phyloP scores from a whole-genome alignment of 441 rosid species.

The Raphanus hybrid region DNA sequence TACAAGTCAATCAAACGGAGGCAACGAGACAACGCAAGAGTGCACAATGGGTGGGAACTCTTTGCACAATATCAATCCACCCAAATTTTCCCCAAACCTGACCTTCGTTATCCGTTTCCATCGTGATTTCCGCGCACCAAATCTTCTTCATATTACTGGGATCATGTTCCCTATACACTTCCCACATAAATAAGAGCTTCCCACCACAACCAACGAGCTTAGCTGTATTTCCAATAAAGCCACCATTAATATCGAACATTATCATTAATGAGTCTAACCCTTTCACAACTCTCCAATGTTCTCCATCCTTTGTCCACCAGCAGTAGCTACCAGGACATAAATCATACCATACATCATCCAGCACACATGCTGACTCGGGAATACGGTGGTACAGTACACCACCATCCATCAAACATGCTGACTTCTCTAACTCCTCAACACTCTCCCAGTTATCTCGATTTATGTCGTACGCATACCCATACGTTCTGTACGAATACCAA shows the following conservation, averaged over 20 bases:
- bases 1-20: background rate
- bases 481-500: conserved; percentile 27
- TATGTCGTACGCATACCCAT: conserved; percentile 53
- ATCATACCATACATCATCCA: background rate
- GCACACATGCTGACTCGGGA: background rate
- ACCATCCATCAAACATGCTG: background rate
- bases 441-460: background rate
- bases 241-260: background rate
- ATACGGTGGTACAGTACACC: background rate
- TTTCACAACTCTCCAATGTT: background rate
- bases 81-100: background rate
- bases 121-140: background rate
- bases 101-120: background rate
- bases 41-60: background rate
- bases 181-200: background rate
- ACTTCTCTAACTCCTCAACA: background rate
- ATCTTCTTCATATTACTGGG: background rate
- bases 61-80: background rate
- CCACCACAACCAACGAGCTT: background rate
- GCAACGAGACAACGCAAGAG: background rate
- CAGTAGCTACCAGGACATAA: background rate
- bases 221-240: background rate
- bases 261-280: background rate
- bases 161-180: background rate
- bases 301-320: background rate